Conservation (phyloP, 2,329 filamentous ascomycete species). For the Fusarium goolgardi region DNA sequence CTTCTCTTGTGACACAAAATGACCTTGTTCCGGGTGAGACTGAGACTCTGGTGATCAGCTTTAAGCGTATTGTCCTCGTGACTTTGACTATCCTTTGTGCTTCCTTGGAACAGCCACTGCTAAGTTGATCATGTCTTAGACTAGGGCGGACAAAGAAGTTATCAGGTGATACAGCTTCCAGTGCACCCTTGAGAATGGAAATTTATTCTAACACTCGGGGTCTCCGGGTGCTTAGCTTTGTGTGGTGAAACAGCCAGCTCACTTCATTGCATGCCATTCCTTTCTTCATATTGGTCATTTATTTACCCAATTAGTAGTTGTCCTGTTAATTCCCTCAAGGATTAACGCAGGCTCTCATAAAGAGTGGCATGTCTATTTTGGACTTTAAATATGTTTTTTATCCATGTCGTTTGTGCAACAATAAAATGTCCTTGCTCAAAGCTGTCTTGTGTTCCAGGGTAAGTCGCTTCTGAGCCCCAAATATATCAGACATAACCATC, state of each 20-base stretch:
- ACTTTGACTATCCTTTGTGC: constrained; percentile 3
- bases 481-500: not conserved
- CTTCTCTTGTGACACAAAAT: constrained; percentile 3
- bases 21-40: not conserved
- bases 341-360: too few species aligned
- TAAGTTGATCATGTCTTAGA: not conserved
- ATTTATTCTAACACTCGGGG: not conserved
- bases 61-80: constrained; percentile 12
- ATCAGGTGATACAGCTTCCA: not conserved
- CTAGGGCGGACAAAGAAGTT: not conserved
- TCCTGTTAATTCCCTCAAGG: not conserved
- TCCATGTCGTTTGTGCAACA: not conserved
- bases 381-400: not conserved
- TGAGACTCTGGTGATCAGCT: not conserved
- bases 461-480: not conserved
- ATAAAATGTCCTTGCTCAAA: not conserved
- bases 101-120: constrained; percentile 6
- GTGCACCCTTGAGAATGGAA: not conserved
- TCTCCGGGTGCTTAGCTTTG: too few species aligned
- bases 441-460: constrained; percentile 17
- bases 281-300: not conserved
- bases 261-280: not conserved
- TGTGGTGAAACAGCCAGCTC: not conserved
- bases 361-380: accelerated
- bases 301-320: not conserved